phyloP scores from a whole-genome alignment of 2,329 filamentous ascomycete genomes.

The Sphaerostilbella broomeana region DNA sequence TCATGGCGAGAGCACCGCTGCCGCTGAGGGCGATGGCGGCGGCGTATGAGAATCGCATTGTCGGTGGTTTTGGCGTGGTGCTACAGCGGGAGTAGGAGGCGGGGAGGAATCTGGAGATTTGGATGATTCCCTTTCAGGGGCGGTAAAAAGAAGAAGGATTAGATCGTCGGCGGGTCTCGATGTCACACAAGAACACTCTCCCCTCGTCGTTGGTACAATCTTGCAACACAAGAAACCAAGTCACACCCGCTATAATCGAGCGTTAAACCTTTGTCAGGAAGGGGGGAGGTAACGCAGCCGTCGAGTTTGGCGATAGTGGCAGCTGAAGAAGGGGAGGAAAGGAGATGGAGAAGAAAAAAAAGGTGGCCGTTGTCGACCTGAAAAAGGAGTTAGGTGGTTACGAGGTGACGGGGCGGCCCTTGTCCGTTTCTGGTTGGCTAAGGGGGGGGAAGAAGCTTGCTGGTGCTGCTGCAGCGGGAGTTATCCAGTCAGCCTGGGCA shows the following conservation, averaged over 20 bases:
- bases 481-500: constrained; percentile 12
- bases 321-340: neutral
- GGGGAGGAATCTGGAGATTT: too few relatives aligned
- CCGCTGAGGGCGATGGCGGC: constrained; percentile 26
- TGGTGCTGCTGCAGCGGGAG: too few relatives aligned
- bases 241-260: too few relatives aligned
- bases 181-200: too few relatives aligned
- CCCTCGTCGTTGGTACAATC: too few relatives aligned
- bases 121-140: too few relatives aligned
- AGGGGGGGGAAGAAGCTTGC: too few relatives aligned
- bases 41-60: constrained; percentile 11
- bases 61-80: neutral
- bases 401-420: constrained; percentile 7
- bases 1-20: constrained; percentile 27
- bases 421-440: constrained; percentile 13
- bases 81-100: too few relatives aligned
- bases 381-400: constrained; percentile 12
- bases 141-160: too few relatives aligned
- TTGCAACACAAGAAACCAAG: too few relatives aligned
- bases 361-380: constrained; percentile 9
- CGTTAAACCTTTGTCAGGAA: too few relatives aligned
- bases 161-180: too few relatives aligned
- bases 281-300: neutral
- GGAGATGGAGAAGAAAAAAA: constrained; percentile 2
- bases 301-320: neutral